Conservation (phyloP, 768 basidiomycete genomes). For the Arthromyces matolae region DNA sequence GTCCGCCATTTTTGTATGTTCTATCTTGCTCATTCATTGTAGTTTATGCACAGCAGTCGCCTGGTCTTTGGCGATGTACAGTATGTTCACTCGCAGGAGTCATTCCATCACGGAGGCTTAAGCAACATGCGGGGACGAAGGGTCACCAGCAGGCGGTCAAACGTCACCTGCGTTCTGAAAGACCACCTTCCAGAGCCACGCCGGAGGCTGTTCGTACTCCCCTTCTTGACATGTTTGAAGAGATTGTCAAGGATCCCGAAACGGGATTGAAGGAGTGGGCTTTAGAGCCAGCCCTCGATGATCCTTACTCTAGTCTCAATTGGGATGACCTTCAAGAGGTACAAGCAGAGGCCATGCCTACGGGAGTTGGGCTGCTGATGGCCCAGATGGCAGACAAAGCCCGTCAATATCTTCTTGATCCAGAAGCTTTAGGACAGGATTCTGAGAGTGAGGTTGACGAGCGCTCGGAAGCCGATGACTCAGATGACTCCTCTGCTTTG, state of each 20-base stretch:
- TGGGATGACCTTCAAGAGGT: background rate
- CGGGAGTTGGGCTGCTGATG: background rate
- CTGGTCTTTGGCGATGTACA: background rate
- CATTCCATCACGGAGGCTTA: background rate
- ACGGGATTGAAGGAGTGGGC: background rate
- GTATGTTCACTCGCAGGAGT: background rate
- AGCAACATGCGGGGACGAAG: background rate
- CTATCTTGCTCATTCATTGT: background rate
- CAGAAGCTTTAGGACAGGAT: background rate
- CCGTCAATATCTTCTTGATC: background rate
- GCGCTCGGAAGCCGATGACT: background rate
- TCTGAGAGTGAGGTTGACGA: background rate
- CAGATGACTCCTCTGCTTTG: background rate
- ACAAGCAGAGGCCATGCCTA: background rate
- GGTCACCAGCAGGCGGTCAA: background rate
- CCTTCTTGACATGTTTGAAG: background rate
- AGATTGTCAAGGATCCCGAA: background rate
- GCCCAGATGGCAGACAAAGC: background rate
- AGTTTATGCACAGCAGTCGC: background rate
- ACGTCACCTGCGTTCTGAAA: background rate
- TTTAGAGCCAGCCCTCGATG: background rate
- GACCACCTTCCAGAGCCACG: background rate
- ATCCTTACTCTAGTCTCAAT: background rate
- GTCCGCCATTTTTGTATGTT: background rate
- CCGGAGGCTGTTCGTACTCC: background rate